Percentiles rank a stretch among this genome's conserved stretches.
phyloP scores from a whole-genome alignment of 2,329 filamentous ascomycete genomes.

The Sclerotinia sclerotiorum region DNA sequence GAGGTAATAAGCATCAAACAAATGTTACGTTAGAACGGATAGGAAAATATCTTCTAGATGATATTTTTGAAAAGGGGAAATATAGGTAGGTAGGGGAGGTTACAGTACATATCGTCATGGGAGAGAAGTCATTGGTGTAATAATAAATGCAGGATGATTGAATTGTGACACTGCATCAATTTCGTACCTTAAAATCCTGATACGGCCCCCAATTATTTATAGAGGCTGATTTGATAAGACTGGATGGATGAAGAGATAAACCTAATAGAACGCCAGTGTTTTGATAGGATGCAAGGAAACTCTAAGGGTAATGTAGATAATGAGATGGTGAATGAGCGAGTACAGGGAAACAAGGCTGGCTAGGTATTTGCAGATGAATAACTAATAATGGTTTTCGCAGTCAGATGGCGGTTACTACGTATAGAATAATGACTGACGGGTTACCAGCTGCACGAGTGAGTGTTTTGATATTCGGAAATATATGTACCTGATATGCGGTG shows the following conservation, averaged over 20 bases:
- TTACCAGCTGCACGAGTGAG: constrained; percentile 1
- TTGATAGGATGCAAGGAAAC: background rate
- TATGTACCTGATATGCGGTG: constrained; percentile 19
- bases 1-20: background rate
- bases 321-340: background rate
- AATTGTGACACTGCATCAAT: constrained; percentile 9
- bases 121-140: background rate
- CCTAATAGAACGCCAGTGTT: background rate
- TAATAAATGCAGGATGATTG: constrained; percentile 1
- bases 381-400: background rate
- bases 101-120: background rate
- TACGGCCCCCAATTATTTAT: constrained; percentile 4
- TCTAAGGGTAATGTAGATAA: background rate
- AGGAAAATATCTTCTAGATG: background rate
- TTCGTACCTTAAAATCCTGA: constrained; percentile 7
- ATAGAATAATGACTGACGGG: background rate
- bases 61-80: background rate
- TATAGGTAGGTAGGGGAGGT: background rate
- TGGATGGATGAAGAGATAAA: background rate
- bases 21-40: background rate
- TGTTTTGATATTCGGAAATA: constrained; percentile 5
- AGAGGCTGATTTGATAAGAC: constrained; percentile 2
- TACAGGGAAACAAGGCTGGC: background rate
- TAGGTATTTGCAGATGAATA: background rate
- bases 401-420: background rate